Conservation (phyloP, 345 rosid genomes). For the Camelina hispida region DNA sequence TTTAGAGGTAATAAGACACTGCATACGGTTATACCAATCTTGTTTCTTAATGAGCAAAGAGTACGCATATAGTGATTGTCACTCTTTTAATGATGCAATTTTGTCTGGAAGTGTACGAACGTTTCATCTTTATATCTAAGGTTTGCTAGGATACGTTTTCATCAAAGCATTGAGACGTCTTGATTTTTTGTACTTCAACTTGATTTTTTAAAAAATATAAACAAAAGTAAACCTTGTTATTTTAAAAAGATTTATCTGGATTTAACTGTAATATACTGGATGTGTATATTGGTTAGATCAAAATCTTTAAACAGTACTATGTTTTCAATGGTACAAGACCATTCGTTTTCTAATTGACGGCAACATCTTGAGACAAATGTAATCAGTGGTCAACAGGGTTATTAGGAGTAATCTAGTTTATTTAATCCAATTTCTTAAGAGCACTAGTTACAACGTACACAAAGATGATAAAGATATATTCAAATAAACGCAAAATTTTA, state of each 20-base stretch:
- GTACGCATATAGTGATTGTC: conserved; percentile 7
- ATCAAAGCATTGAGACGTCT: not conserved
- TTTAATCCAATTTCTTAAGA: not conserved
- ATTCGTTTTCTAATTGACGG: not conserved
- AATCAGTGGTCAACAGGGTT: conserved; percentile 14
- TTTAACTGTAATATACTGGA: not conserved
- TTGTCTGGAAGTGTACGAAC: conserved; percentile 24
- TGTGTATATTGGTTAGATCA: not conserved
- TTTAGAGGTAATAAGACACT: not conserved
- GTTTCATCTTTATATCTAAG: not conserved
- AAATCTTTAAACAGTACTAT: conserved; percentile 20
- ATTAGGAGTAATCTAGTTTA: conserved; percentile 20
- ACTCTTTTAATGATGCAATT: conserved; percentile 12
- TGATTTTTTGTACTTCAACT: not conserved
- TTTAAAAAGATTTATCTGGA: not conserved
- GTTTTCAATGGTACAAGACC: conserved; percentile 20
- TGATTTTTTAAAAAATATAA: too few species aligned
- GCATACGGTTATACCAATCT: not conserved
- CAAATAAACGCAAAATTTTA: conserved; percentile 24
- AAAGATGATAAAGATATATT: conserved; percentile 2
- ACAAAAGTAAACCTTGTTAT: not conserved
- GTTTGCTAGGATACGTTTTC: not conserved
- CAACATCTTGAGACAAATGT: conserved; percentile 9
- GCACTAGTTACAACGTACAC: conserved; percentile 20
- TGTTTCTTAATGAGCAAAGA: not conserved